phyloP scores from a whole-genome alignment of 2,329 filamentous ascomycete species.

The Pseudocercospora crystallina region DNA sequence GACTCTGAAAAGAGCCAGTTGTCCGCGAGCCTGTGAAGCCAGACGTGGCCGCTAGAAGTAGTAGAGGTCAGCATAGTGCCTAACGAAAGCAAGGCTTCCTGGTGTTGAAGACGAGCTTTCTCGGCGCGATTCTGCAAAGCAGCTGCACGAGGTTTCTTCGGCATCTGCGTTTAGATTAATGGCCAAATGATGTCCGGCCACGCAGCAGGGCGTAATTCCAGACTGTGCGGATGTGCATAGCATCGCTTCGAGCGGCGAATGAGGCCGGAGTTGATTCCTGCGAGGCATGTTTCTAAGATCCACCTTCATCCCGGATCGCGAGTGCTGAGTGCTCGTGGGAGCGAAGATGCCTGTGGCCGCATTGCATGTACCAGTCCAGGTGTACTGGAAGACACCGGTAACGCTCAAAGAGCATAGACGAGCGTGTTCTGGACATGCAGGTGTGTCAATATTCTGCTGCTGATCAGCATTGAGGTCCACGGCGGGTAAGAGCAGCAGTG shows the following conservation, averaged over 20 bases:
- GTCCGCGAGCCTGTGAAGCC: too few relatives aligned
- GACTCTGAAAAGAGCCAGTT: too few relatives aligned
- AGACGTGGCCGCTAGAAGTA: too few relatives aligned
- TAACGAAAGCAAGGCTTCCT: constrained; percentile 20
- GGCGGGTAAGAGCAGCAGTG: too few relatives aligned
- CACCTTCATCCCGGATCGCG: background rate
- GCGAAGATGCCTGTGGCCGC: background rate
- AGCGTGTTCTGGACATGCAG: background rate
- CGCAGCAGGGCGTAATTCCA: too few relatives aligned
- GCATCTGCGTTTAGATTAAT: too few relatives aligned
- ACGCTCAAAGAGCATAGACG: constrained; percentile 8
- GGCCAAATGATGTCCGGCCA: too few relatives aligned
- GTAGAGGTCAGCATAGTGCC: constrained; percentile 10
- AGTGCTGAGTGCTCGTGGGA: background rate
- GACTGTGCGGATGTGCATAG: too few relatives aligned
- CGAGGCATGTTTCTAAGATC: background rate
- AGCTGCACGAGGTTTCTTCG: constrained; percentile 11
- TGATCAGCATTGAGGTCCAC: background rate
- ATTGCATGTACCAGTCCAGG: background rate
- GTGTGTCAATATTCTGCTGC: background rate
- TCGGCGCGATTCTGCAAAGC: constrained; percentile 15
- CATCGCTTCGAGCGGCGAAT: background rate
- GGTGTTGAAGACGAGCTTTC: constrained; percentile 10
- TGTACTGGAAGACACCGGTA: background rate
- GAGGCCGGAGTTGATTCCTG: background rate